These are phyloP conservation scores for Phoma sp. DNA, from an alignment of 2,329 filamentous ascomycete genomes.

Conservation along the genomic window DNA sequence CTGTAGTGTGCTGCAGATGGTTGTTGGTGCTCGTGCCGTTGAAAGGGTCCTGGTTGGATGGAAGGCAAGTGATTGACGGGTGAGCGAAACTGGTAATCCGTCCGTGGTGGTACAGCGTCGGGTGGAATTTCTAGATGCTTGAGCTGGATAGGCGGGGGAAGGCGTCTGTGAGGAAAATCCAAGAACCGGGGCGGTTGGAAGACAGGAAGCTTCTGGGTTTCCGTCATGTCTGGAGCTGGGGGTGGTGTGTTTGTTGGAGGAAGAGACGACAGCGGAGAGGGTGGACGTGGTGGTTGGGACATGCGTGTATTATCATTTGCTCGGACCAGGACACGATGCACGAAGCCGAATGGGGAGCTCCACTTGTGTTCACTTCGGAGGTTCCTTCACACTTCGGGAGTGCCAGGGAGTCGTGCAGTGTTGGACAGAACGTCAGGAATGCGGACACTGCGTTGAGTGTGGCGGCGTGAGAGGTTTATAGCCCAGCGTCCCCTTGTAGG, in stretches of 20 bases:
- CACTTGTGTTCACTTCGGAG: conserved; percentile 45
- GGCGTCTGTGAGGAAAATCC: conserved; percentile 48
- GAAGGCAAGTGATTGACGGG: conserved; percentile 47
- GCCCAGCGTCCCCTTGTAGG: conserved; percentile 39
- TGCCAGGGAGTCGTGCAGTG: conserved; percentile 47
- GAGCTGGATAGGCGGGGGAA: conserved; percentile 50
- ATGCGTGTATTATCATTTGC: conserved; percentile 53
- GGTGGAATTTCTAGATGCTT: conserved; percentile 49
- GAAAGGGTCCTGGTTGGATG: conserved; percentile 44
- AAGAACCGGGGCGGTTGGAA: conserved; percentile 51
- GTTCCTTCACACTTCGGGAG: conserved; percentile 43
- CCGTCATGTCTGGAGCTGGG: conserved; percentile 52
- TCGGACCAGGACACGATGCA: conserved; percentile 49
- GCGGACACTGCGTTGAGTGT: conserved; percentile 46
- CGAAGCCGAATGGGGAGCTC: conserved; percentile 49
- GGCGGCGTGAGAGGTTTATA: conserved; percentile 50
- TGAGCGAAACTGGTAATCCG: conserved; percentile 49
- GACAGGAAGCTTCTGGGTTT: conserved; percentile 52
- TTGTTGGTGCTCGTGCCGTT: conserved; percentile 39
- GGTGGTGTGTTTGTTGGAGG: conserved; percentile 48
- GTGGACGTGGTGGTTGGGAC: conserved; percentile 50
- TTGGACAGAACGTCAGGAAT: conserved; percentile 49
- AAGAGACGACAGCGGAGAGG: conserved; percentile 51
- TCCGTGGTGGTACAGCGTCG: conserved; percentile 45
- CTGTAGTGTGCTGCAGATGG: conserved; percentile 27